Conservation (phyloP, 176 grass and related monocot species). For the Avena insularis region DNA sequence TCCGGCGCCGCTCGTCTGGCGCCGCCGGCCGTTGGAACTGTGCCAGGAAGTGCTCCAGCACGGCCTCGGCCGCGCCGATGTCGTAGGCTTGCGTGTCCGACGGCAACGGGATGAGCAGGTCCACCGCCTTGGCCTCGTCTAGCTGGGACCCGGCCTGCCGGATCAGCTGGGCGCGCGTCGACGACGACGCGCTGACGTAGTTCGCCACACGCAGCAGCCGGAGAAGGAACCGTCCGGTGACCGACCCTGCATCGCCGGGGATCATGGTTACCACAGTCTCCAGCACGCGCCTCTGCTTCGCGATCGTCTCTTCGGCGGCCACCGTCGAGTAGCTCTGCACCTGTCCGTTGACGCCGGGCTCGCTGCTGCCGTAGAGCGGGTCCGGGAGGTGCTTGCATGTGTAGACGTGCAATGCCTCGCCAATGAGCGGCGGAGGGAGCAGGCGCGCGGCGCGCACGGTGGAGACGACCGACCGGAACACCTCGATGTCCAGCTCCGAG, state of each 20-base stretch:
- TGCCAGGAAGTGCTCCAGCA: slow-evolving; percentile 71
- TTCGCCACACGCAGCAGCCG: slow-evolving; percentile 79
- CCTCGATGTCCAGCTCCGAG: slow-evolving; percentile 87
- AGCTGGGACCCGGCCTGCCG: slow-evolving; percentile 71
- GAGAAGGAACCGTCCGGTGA: slow-evolving; percentile 79
- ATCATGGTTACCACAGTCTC: slow-evolving; percentile 91
- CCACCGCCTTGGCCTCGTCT: slow-evolving; percentile 61
- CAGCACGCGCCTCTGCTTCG: slow-evolving; percentile 71
- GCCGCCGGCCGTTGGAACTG: slow-evolving; percentile 54
- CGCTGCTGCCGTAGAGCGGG: slow-evolving; percentile 25
- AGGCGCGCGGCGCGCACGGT: slow-evolving; percentile 68
- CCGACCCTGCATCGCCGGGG: slow-evolving; percentile 59
- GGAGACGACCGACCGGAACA: slow-evolving; percentile 80
- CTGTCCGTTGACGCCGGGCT: slow-evolving; percentile 10
- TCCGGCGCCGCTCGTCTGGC: slow-evolving; percentile 50
- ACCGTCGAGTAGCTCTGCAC: slow-evolving; percentile 54
- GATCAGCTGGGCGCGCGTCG: slow-evolving; percentile 83
- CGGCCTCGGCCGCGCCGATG: slow-evolving; percentile 70
- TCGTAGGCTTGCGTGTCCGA: slow-evolving; percentile 57
- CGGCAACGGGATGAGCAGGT: slow-evolving; percentile 75
- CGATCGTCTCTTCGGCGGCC: slow-evolving; percentile 50
- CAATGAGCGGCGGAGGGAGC: slow-evolving; percentile 77
- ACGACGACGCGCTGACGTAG: slow-evolving; percentile 68
- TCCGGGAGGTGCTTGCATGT: slow-evolving; percentile 82
- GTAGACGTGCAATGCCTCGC: slow-evolving; percentile 96